Percentiles rank a stretch among this genome's conserved stretches.
phyloP scores from a whole-genome alignment of 352 stramenopile genomes.

The Phytopythium montanum region DNA sequence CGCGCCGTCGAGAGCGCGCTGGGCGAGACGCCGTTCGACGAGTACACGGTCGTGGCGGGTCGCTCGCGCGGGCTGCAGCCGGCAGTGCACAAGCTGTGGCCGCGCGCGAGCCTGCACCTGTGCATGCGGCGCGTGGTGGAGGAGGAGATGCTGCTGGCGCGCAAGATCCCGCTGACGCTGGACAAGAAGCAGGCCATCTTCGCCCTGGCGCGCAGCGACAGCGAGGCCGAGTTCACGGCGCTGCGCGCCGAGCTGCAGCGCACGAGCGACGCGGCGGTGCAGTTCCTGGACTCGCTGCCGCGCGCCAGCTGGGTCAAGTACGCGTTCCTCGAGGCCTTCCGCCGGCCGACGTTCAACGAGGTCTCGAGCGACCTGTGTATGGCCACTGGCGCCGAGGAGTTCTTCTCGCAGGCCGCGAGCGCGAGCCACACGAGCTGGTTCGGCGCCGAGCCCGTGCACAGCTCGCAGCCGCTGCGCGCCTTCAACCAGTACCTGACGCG shows the following conservation, averaged over 20 bases:
- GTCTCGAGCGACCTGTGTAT: slow-evolving; percentile 62
- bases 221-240: slow-evolving; percentile 63
- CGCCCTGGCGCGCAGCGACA: slow-evolving; percentile 63
- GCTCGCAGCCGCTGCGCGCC: slow-evolving; percentile 54
- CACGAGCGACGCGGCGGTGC: slow-evolving; percentile 47
- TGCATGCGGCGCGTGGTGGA: slow-evolving; percentile 75
- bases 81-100: slow-evolving; percentile 48
- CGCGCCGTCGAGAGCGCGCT: slow-evolving; percentile 37
- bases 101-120: slow-evolving; percentile 57
- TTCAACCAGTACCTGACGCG: slow-evolving; percentile 78
- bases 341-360: slow-evolving; percentile 68
- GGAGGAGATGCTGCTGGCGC: slow-evolving; percentile 53
- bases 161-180: slow-evolving; percentile 55
- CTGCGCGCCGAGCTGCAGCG: slow-evolving; percentile 45
- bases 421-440: slow-evolving; percentile 54
- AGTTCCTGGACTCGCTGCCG: slow-evolving; percentile 55
- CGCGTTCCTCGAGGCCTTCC: slow-evolving; percentile 62
- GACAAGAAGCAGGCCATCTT: slow-evolving; percentile 73
- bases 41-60: slow-evolving; percentile 68
- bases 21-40: slow-evolving; percentile 35
- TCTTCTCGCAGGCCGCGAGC: slow-evolving; percentile 35
- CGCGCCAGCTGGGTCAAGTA: slow-evolving; percentile 75
- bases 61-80: slow-evolving; percentile 47
- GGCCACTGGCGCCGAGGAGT: slow-evolving; percentile 33
- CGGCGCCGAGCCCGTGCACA: slow-evolving; percentile 48